Evolutionary conservation across 2,329 filamentous ascomycete genomes (phyloP), one percentile per base, ranked within the genome.

Genomic region (Aspergillus sojae): DNA sequence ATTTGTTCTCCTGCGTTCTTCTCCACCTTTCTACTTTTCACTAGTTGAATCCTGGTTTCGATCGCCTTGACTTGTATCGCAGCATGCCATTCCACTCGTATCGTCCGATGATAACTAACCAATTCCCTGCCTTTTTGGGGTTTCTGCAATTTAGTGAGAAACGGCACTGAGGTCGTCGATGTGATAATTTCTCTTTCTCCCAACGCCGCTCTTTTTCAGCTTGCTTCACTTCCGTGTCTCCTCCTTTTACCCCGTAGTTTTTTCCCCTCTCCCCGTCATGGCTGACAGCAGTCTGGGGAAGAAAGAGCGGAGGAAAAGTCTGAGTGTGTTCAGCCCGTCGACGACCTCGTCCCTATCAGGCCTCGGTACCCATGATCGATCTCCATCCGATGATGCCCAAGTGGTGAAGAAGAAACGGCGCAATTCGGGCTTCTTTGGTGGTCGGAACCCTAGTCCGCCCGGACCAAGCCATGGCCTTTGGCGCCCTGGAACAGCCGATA

Each of bases 361-460:
- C 62, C 67, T 66, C 36, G 57, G 61, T 12, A 61, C 71, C 43
- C 77, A 79, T 61, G 72, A 73, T 64, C 76, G 75, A 58, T 75
- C 77, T 36, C 72, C 77, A 21, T 78, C 78, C 10, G 77, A 79
- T 62, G 78, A 79, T 64, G 66, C 64, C 41, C 69, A 74, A 57
- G 69, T 69, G 30, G 64, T 72, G 65, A 74, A 73, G 56, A 78
- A 77, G 70, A 77, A 72, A 66, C 77, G 75, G 39, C 77, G 74
- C 55, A 78, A 78, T 64, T 78, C 77, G 12, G 73, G 74, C n/a
- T 79, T 79, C 65, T 78, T 79, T 67, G 71, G 75, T 60, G 67
- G 65, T 60, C 70, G 67, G 65, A 70, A 67, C 64, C 66, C 71
- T 61, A 77, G 71, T 64, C 75, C 67, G 48, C 68, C 69, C 46